Percentiles rank a stretch among this genome's conserved stretches.
These are phyloP conservation scores for Vitis cinerea DNA, from an alignment of 164 flowering plant species.

Conservation along the genomic window DNA sequence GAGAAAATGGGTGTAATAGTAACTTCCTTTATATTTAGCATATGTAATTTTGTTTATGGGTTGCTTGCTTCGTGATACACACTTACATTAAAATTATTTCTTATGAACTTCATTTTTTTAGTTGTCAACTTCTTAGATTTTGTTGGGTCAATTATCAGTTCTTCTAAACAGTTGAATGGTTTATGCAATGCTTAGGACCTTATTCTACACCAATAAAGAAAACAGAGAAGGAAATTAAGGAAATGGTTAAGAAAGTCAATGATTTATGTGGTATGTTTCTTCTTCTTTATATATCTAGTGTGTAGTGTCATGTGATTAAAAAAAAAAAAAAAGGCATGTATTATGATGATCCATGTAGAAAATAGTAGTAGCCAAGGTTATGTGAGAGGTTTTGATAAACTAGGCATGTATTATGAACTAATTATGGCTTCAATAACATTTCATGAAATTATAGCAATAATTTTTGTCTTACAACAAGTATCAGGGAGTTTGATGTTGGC, in stretches of 20 bases:
- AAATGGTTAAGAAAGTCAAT: constrained; percentile 89
- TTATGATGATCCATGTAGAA: too few species aligned
- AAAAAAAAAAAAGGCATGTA: too few species aligned
- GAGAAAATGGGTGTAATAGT: too few species aligned
- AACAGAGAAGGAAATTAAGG: constrained; percentile 89
- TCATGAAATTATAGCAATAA: not conserved
- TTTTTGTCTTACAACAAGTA: constrained; percentile 40
- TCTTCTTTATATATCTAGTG: not conserved
- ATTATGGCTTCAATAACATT: not conserved
- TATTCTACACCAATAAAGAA: constrained; percentile 80
- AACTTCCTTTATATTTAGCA: too few species aligned
- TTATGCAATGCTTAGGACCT: constrained; percentile 85
- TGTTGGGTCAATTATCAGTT: not conserved
- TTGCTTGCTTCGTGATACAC: too few species aligned
- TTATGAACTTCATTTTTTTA: too few species aligned
- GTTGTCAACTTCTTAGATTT: not conserved
- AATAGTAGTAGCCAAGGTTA: too few species aligned
- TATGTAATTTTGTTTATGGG: too few species aligned
- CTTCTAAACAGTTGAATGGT: not conserved
- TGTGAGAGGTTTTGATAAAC: too few species aligned
- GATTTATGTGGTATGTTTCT: constrained; percentile 78
- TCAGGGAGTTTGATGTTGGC: constrained; percentile 97
- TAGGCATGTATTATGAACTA: not conserved
- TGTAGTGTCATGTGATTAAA: too few species aligned
- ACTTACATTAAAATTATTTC: too few species aligned